Percentiles rank a stretch among this genome's conserved stretches.
Conservation (phyloP, 129 eudicot genomes). For the Artemisia annua region DNA sequence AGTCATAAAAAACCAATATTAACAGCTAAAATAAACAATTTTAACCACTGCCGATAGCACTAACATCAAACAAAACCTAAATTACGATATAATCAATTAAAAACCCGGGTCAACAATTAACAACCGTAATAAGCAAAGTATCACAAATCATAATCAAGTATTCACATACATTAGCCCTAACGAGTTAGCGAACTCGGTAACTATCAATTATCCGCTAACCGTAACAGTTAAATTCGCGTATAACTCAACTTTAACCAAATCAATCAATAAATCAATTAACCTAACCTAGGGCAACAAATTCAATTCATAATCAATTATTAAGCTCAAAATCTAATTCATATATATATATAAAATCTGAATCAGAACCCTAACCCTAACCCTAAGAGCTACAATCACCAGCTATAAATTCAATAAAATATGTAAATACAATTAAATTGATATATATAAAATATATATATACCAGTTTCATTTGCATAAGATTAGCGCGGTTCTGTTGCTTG, state of each 20-base stretch:
- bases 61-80: no score
- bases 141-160: no score
- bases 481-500: constrained; percentile 87
- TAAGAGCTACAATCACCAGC: background rate
- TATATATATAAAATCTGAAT: background rate
- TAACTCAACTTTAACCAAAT: constrained; percentile 5
- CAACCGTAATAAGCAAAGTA: background rate
- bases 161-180: background rate
- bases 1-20: no score
- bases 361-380: background rate
- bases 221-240: background rate
- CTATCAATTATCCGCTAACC: no score
- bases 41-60: no score
- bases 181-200: background rate
- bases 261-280: background rate
- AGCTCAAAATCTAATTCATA: background rate
- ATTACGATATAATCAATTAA: no score
- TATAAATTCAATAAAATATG: background rate
- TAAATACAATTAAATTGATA: background rate
- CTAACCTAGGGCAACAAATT: constrained; percentile 19
- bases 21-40: no score
- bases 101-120: no score
- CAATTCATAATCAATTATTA: background rate
- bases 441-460: constrained; percentile 27
- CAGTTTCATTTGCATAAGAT: constrained; percentile 92